Evolutionary conservation across 2,329 filamentous ascomycete species (phyloP), one percentile per base, ranked within the genome.

Genomic region (Cladosporium velox): DNA sequence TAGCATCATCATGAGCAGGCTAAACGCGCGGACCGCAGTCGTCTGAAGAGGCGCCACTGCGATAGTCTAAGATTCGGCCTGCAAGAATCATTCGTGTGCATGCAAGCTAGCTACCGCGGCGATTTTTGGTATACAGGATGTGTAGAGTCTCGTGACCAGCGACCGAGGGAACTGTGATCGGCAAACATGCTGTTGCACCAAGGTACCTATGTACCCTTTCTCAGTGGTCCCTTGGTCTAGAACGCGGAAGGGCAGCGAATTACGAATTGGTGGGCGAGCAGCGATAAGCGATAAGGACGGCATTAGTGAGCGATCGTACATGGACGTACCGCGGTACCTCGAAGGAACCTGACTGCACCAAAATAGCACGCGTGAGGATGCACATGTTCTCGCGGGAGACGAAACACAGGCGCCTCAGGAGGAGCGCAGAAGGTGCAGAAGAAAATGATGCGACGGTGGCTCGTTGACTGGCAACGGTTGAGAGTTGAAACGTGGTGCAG

Each of bases 401-500:
- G 41, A 12, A 21, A 47, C 41, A 21, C n/a, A 47, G 10, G n/a
- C 7, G 41, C 41, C 18, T 11, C n/a, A 5, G 18, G 12, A 44
- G 41, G 41, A n/a, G 41, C 18, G 41, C 7, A 18, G n/a, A 21
- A 47, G 41, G 8, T 11, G 8, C 41, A 47, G 41, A 44, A 44
- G 41, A 44, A 35, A 14, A 35, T 35, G 34, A 12, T n/a, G 41
- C 41, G n/a, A 47, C 38, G 41, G 10, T 18, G 38, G 38, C 18
- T 44, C 38, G 14, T 44, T 44, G 38, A 8, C 38, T 44, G 51
- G 51, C 15, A 54, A 30, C 30, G 52, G 52, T 34, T 34, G 52
- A 55, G 26, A 30, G 28, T 32, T 55, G 52, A 55, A 55, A 55
- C 52, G 52, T 55, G 52, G 52, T 55, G 52, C 52, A 55, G 28